Evolutionary conservation across 306 rosid genomes (phyloP), one percentile per base, ranked within the genome.

Genomic region (Lathyrus tuberosus): DNA sequence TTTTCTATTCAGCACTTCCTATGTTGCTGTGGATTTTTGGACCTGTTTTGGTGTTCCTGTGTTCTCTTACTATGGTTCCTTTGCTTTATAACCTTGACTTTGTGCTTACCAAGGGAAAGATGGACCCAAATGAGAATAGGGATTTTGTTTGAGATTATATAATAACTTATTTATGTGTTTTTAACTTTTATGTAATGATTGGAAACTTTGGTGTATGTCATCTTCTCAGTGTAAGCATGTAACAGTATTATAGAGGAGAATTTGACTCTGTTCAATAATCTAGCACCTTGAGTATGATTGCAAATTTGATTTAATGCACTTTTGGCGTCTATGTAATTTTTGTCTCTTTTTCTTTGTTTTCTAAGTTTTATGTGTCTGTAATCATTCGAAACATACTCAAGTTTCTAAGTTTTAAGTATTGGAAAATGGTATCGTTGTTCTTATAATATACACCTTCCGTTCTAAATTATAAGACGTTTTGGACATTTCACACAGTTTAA

Each of bases 11-110:
- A 0, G 97, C 92, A 7, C 82, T 95, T 8, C 97, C 97, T 24
- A 72, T 95, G 13, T 42, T 91, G 82, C 88, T 95, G 0, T 95
- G 99, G 99, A 84, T 95, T 0, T 95, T 95, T 52, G 99, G 99
- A 8, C 99, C 99, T 0, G 96, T 91, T 3, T 68, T 95, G 70
- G 97, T 91, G 8, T 87, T 95, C 62, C 31, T 95, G 9, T 91
- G 95, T 62, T 86, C 84, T 52, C 31, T 70, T 3, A 80, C 97
- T 0, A 77, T 91, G 90, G 88, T 91, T 47, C 91, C 93, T 0
- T 80, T 91, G 73, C 97, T 95, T 79, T 95, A 95, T 71, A 91
- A 91, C 46, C 84, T 95, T 62, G 99, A 95, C 71, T 49, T 95
- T 47, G 87, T 91, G 8, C 54, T 85, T 11, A 48, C 76, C 4